Evolutionary conservation across 202 grass and related monocot genomes (phyloP).

Genomic region (Carex arenaria): DNA sequence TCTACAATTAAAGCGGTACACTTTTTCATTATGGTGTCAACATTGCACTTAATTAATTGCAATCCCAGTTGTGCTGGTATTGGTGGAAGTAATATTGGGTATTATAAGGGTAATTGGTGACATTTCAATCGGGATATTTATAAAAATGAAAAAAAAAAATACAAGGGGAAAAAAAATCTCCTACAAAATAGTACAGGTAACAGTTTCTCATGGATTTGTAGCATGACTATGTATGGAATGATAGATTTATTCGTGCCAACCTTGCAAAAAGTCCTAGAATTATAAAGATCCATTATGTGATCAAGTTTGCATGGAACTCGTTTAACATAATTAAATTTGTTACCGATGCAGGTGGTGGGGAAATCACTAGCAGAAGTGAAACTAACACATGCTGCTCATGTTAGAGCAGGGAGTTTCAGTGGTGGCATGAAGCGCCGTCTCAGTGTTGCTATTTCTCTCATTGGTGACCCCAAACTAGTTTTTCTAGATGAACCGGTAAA

Average conservation of each 20-base stretch:
- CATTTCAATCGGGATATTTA: not conserved
- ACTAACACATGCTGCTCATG: slow-evolving; percentile 68
- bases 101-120: not conserved
- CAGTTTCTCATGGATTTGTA: not conserved
- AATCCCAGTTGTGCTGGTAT: not conserved
- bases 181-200: not conserved
- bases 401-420: slow-evolving; percentile 90
- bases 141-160: not conserved
- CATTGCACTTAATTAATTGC: slow-evolving; percentile 13
- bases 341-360: slow-evolving; percentile 48
- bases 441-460: slow-evolving; percentile 92
- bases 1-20: slow-evolving; percentile 69
- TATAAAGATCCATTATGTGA: not conserved
- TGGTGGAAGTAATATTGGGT: not conserved
- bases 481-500: slow-evolving; percentile 93
- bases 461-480: slow-evolving; percentile 87
- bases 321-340: not conserved
- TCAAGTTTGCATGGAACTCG: not conserved
- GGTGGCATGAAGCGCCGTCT: slow-evolving; percentile 95
- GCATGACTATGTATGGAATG: not conserved
- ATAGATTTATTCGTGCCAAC: not conserved
- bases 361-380: slow-evolving; percentile 86
- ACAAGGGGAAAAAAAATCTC: not conserved
- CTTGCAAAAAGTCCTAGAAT: not conserved
- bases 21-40: slow-evolving; percentile 14